Base-by-base conservation (phyloP, 1,284 basidiomycete genomes). In the Grifola frondosa region DNA sequence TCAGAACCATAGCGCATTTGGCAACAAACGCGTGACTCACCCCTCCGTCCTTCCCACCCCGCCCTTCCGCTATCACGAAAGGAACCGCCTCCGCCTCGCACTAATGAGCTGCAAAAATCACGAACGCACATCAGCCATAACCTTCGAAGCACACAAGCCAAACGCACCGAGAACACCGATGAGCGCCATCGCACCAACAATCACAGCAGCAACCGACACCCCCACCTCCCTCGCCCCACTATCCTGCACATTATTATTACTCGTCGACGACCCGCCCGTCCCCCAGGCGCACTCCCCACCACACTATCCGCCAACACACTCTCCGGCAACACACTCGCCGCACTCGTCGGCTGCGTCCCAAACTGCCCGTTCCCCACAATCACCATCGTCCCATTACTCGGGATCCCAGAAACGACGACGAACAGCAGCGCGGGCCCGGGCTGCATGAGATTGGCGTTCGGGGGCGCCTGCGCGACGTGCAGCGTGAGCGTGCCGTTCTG, bases 361-460 rank as follows among this genome's bases (percentile, higher is more conserved):
- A 95, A 73, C 50, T 81, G 68, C 20, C 92, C 91, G 49, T 71
- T 83, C n/a, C 93, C 93, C 30, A 93, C 75, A 52, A 79, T 88
- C 44, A 93, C 73, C 64, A 77, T 77, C 0, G 78, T 75, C 0
- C 88, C 92, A 42, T 84, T 84, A 42, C 82, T 87, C 0, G 93
- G 93, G 15, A 97, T 81, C 37, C 91, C 93, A 54, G 87, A 73
- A 54, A 93, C 71, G 29, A 81, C 83, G 52, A 95, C 85, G 61
- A 82, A 96, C 44, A 94, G 55, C 51, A 93, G 74, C 1, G 81
- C 87, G 3, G 92, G 91, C 12, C 93, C 93, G 10, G 93, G 93
- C 25, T 83, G 84, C 74, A 94, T 78, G 48, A 96, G 69, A 59
- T 87, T 86, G 8, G 93, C 66, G 63, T 92, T 93, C 0, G 91